Conservation (phyloP, 495 filamentous ascomycete species). For the Amniculicola lignicola region DNA sequence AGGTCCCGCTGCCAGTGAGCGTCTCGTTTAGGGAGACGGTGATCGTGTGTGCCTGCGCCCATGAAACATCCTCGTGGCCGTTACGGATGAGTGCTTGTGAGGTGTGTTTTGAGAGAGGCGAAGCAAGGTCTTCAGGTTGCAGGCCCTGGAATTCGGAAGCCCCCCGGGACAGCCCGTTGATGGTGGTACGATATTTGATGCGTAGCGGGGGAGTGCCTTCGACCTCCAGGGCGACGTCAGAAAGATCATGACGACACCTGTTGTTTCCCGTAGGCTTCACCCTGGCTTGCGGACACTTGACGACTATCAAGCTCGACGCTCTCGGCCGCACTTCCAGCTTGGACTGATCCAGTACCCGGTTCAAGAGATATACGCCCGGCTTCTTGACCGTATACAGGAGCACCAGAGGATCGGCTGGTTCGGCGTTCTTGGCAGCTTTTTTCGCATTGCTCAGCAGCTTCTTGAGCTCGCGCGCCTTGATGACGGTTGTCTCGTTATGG, state of each 20-base stretch:
- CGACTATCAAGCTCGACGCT: conserved; percentile 72
- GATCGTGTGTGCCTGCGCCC: conserved; percentile 73
- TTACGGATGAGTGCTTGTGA: conserved; percentile 55
- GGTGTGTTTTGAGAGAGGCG: conserved; percentile 60
- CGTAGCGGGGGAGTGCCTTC: conserved; percentile 88
- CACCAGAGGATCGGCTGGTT: conserved; percentile 52
- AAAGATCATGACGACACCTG: conserved; percentile 80
- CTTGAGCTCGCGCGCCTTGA: conserved; percentile 68
- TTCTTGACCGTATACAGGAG: conserved; percentile 69
- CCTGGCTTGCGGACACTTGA: conserved; percentile 72
- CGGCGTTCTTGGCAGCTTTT: conserved; percentile 48
- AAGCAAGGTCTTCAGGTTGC: conserved; percentile 79
- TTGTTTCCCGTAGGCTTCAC: conserved; percentile 62
- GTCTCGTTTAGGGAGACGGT: conserved; percentile 84
- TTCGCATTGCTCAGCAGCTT: conserved; percentile 61
- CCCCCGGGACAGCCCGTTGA: conserved; percentile 70
- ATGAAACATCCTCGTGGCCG: conserved; percentile 64
- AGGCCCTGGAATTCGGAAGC: conserved; percentile 79
- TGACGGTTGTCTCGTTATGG: conserved; percentile 69
- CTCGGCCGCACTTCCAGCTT: conserved; percentile 83
- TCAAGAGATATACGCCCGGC: conserved; percentile 78
- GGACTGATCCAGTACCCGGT: conserved; percentile 83
- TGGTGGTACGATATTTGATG: conserved; percentile 80
- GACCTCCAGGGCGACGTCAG: conserved; percentile 75
- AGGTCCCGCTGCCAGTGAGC: conserved; percentile 68